Evolutionary conservation across 1,284 basidiomycete species (phyloP).

Genomic region (Puccinia coronata): DNA sequence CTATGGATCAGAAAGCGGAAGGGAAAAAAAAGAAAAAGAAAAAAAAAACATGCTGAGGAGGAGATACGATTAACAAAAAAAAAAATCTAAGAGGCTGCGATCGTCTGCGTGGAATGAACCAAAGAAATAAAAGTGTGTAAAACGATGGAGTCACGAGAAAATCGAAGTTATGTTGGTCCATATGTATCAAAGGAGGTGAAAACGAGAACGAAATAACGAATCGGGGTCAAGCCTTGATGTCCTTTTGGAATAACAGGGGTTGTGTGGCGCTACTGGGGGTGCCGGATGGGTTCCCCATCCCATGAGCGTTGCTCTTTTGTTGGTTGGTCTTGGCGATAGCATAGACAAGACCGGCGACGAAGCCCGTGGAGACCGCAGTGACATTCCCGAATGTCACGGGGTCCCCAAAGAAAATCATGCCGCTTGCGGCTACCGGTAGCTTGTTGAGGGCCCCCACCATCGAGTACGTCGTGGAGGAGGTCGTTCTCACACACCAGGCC

Average conservation of each 20-base stretch:
- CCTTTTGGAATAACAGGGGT: conserved; percentile 40
- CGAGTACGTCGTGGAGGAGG: conserved; percentile 95
- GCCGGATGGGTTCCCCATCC: neutral
- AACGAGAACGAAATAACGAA: conserved; percentile 11
- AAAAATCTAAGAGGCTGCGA: neutral
- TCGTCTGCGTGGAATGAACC: neutral
- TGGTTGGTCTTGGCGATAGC: conserved; percentile 52
- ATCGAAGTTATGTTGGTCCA: neutral
- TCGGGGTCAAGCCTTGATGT: conserved; percentile 35
- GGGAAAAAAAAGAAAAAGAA: neutral
- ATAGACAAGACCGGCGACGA: conserved; percentile 71
- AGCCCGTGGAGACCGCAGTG: conserved; percentile 82
- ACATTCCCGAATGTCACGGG: conserved; percentile 81
- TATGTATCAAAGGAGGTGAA: neutral
- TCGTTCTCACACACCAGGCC: conserved; percentile 95
- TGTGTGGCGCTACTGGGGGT: neutral
- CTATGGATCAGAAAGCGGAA: no score
- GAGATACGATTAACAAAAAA: neutral
- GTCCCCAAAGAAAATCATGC: conserved; percentile 95
- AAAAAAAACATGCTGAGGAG: neutral
- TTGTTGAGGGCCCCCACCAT: conserved; percentile 99
- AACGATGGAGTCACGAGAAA: conserved; percentile 1
- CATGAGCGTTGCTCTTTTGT: conserved; percentile 33
- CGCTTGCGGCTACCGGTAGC: conserved; percentile 91
- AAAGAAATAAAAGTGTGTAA: neutral